Evolutionary conservation across 805 yeast genomes (phyloP).

Genomic region (Debaryomyces castellii): DNA sequence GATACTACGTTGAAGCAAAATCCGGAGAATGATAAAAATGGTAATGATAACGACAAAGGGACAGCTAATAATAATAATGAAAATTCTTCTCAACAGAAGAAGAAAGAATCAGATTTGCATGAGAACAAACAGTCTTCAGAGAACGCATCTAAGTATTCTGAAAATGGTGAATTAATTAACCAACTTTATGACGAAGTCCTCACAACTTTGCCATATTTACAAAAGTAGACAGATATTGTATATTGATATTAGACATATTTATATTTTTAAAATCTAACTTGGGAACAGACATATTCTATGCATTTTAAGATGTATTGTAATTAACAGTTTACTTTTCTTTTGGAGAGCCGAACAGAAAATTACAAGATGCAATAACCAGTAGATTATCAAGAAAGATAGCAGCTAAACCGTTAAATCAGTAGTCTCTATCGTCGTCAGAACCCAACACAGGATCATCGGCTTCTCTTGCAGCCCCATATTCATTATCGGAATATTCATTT

Average conservation of each 20-base stretch:
- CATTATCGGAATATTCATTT: constrained; percentile 33
- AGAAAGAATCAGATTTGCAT: background rate
- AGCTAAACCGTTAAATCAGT: background rate
- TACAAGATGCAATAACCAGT: constrained; percentile 3
- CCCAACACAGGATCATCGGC: constrained; percentile 17
- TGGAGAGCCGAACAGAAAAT: background rate
- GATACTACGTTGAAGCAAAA: too few relatives aligned
- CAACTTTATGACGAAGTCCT: constrained; percentile 24
- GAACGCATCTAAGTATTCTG: background rate
- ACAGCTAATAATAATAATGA: background rate
- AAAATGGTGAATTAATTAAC: constrained; percentile 10
- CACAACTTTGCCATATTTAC: constrained; percentile 10
- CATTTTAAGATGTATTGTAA: background rate
- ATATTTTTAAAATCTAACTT: background rate
- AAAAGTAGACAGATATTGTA: background rate
- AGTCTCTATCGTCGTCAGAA: constrained; percentile 30
- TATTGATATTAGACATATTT: background rate
- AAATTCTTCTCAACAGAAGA: background rate
- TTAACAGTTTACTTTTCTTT: background rate
- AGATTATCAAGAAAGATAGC: background rate
- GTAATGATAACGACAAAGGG: too few relatives aligned
- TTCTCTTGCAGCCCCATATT: constrained; percentile 19
- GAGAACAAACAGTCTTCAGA: background rate
- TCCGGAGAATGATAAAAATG: too few relatives aligned
- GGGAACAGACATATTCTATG: background rate